Percentiles rank a stretch among this genome's conserved stretches.
Conservation (phyloP, 2,329 filamentous ascomycete species). For the Curvularia sp. region DNA sequence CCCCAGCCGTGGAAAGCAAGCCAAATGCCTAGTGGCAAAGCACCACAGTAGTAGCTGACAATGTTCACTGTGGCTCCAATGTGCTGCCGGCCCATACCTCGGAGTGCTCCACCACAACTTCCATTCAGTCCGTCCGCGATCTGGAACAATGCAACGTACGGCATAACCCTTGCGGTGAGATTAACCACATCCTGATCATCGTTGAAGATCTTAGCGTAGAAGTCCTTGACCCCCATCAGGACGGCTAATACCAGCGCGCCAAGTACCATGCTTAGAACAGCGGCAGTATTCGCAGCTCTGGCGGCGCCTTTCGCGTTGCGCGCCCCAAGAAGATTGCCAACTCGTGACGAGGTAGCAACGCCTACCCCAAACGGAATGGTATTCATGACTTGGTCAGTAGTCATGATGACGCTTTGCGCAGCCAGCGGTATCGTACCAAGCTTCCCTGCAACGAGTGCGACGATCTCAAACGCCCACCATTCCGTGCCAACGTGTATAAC, state of each 20-base stretch:
- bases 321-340: constrained; percentile 82
- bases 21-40: constrained; percentile 81
- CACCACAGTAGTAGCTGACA: constrained; percentile 82
- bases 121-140: constrained; percentile 89
- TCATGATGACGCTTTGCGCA: constrained; percentile 90
- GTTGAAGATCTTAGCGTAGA: constrained; percentile 83
- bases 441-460: constrained; percentile 80
- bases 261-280: constrained; percentile 73
- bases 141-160: constrained; percentile 87
- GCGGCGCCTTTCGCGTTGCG: constrained; percentile 70
- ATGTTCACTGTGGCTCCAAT: constrained; percentile 83
- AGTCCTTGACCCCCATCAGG: constrained; percentile 73
- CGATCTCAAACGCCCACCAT: constrained; percentile 95
- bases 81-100: constrained; percentile 88
- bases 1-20: constrained; percentile 89
- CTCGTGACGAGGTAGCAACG: constrained; percentile 77
- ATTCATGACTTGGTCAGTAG: constrained; percentile 81
- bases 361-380: constrained; percentile 88
- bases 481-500: constrained; percentile 86
- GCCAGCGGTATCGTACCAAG: constrained; percentile 81
- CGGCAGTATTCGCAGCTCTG: constrained; percentile 76
- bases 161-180: constrained; percentile 79
- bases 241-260: constrained; percentile 71
- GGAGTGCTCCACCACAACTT: constrained; percentile 78
- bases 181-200: constrained; percentile 74